Evolutionary conservation across 306 rosid genomes (phyloP).

Genomic region (Myrica gale): DNA sequence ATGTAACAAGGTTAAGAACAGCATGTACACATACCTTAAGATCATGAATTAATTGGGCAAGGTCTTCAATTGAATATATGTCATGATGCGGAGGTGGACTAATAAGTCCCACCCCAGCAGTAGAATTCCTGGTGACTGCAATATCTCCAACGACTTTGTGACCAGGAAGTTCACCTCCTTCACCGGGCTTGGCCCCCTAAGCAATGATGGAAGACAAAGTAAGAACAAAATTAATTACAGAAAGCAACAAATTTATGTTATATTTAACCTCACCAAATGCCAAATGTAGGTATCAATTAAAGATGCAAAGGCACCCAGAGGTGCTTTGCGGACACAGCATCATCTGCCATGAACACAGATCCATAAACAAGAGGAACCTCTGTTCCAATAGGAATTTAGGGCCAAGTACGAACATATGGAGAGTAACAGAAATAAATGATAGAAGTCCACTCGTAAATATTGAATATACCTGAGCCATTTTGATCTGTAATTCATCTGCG

Average conservation of each 20-base stretch:
- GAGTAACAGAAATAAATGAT: constrained; percentile 8
- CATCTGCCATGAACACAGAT: constrained; percentile 56
- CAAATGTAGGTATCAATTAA: constrained; percentile 45
- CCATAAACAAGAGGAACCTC: constrained; percentile 48
- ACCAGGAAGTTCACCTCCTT: constrained; percentile 99
- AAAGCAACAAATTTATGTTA: constrained; percentile 19
- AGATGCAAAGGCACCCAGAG: constrained; percentile 56
- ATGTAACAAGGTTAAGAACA: background rate
- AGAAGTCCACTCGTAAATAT: constrained; percentile 3
- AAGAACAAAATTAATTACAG: constrained; percentile 24
- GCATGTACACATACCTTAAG: constrained; percentile 61
- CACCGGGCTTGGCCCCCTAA: constrained; percentile 99
- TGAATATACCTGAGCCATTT: constrained; percentile 94
- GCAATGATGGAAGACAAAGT: constrained; percentile 33
- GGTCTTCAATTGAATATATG: constrained; percentile 97
- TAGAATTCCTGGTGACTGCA: constrained; percentile 90
- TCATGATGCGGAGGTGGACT: constrained; percentile 99
- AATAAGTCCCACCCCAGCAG: constrained; percentile 98
- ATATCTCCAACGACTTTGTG: constrained; percentile 97
- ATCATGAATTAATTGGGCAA: constrained; percentile 92
- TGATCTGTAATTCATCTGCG: constrained; percentile 94
- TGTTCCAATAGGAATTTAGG: constrained; percentile 38
- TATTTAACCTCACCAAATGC: constrained; percentile 44
- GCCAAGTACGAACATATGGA: constrained; percentile 23
- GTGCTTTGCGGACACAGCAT: constrained; percentile 59